These are phyloP conservation scores for Glarea lozoyensis DNA, from an alignment of 495 filamentous ascomycete species.

Conservation along the genomic window DNA sequence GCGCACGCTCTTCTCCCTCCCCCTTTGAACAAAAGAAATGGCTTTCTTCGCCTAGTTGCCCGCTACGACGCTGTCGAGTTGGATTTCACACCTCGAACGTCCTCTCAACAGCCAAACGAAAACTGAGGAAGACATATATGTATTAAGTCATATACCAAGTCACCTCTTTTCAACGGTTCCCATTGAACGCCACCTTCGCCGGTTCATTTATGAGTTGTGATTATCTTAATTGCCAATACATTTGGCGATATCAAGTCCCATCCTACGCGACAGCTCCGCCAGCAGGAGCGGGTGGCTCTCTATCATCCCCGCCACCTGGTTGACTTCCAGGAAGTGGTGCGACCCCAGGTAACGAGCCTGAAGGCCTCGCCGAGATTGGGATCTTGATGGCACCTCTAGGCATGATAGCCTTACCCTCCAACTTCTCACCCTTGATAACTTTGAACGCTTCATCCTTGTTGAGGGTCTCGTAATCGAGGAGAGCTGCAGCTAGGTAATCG, in stretches of 20 bases:
- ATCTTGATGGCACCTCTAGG: constrained; percentile 39
- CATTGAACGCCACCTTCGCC: too few relatives aligned
- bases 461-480: constrained; percentile 91
- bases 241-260: too few relatives aligned
- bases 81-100: too few relatives aligned
- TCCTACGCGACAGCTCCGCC: constrained; percentile 1
- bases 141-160: too few relatives aligned
- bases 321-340: constrained; percentile 11
- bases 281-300: constrained; percentile 11
- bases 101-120: too few relatives aligned
- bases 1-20: too few relatives aligned
- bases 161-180: too few relatives aligned
- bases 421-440: constrained; percentile 75
- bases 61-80: too few relatives aligned
- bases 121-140: too few relatives aligned
- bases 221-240: background rate
- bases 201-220: constrained; percentile 4
- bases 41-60: too few relatives aligned
- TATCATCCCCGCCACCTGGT: background rate
- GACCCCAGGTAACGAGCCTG: constrained; percentile 2
- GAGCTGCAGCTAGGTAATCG: constrained; percentile 74
- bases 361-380: background rate
- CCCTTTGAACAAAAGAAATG: too few relatives aligned
- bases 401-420: constrained; percentile 43
- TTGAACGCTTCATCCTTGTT: constrained; percentile 81